Conservation (phyloP, 257 asterid genomes). For the Linderniella brevidens region DNA sequence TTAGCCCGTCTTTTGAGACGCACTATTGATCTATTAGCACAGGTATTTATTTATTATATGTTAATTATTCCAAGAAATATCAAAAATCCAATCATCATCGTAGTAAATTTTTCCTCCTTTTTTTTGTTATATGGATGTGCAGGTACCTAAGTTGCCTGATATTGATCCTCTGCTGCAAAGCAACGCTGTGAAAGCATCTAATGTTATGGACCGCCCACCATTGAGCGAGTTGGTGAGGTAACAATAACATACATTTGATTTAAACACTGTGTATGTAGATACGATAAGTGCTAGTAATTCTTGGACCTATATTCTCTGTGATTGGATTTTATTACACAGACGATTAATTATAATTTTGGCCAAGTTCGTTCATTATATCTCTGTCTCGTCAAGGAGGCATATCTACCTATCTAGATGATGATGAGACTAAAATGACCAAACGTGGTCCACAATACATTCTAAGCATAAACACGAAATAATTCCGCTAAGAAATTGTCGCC, state of each 20-base stretch:
- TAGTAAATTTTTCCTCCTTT: conserved; percentile 1
- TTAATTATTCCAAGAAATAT: conserved; percentile 1
- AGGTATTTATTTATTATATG: conserved; percentile 27
- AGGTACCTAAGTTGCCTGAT: conserved; percentile 91
- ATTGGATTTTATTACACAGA: too few species aligned
- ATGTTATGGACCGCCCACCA: conserved; percentile 93
- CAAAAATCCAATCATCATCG: not conserved
- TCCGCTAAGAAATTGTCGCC: too few species aligned
- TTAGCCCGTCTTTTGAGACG: conserved; percentile 86
- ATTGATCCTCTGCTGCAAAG: conserved; percentile 61
- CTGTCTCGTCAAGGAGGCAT: too few species aligned
- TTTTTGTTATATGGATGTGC: conserved; percentile 6
- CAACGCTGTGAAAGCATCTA: conserved; percentile 77
- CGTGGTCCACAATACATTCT: too few species aligned
- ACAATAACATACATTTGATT: not conserved
- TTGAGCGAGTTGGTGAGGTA: conserved; percentile 79
- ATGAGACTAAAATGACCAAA: too few species aligned
- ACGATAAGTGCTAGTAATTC: too few species aligned
- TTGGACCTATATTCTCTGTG: too few species aligned
- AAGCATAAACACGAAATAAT: too few species aligned
- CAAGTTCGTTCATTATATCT: too few species aligned
- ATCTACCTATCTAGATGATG: too few species aligned
- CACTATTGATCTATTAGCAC: conserved; percentile 82
- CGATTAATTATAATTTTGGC: too few species aligned
- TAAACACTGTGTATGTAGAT: not conserved